These are phyloP conservation scores for Rhododendron ovatum DNA, from an alignment of 148 eudicot species.

Conservation along the genomic window DNA sequence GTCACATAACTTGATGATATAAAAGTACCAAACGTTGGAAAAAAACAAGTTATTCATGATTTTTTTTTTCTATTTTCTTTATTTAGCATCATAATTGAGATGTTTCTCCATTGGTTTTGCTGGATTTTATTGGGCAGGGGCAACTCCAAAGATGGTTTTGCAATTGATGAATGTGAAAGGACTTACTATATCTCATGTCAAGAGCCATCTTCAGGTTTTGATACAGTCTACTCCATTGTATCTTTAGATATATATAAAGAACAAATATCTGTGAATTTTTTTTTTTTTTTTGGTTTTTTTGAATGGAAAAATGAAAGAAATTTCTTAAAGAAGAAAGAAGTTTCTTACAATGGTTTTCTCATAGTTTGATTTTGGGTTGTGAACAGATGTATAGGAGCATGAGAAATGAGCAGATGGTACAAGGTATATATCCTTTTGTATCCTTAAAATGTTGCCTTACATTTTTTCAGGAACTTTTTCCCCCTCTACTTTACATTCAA, in stretches of 20 bases:
- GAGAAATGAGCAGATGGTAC: slow-evolving; percentile 41
- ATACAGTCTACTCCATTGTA: not conserved
- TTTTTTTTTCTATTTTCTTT: not conserved
- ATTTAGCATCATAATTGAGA: not conserved
- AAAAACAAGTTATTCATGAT: not conserved
- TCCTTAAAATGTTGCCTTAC: not conserved
- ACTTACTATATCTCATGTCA: slow-evolving; percentile 59
- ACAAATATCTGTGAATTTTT: not conserved
- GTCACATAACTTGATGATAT: not conserved
- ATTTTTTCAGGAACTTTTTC: not conserved
- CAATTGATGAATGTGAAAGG: slow-evolving; percentile 64
- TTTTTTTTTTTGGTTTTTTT: not conserved
- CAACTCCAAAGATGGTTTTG: slow-evolving; percentile 71
- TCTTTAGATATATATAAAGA: not conserved
- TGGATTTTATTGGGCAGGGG: slow-evolving; percentile 30
- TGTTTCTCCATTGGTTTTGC: not conserved
- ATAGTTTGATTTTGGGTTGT: not conserved
- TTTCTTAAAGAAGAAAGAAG: not conserved
- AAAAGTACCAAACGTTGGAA: not conserved
- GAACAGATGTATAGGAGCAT: slow-evolving; percentile 54
- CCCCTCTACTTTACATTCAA: not conserved
- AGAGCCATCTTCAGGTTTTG: slow-evolving; percentile 80
- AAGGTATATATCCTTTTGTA: slow-evolving; percentile 28
- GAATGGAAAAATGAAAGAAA: not conserved
- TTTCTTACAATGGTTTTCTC: not conserved